These are phyloP conservation scores for Camellia japonica DNA, from an alignment of 148 eudicot genomes.

Conservation along the genomic window DNA sequence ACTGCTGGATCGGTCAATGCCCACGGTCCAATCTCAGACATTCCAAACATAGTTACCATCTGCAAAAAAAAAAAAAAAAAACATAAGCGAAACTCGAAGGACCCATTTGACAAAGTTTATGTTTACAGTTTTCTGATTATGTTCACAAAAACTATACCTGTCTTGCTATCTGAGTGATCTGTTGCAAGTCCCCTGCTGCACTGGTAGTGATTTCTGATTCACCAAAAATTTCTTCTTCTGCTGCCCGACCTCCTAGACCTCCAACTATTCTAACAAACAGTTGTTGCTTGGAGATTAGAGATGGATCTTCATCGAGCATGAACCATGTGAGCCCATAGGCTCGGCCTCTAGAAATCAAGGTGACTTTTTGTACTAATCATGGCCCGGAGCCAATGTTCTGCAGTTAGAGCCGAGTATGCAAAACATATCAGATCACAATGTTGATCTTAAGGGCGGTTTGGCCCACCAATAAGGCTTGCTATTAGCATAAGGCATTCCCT, in stretches of 20 bases:
- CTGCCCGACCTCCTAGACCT: slow-evolving; percentile 81
- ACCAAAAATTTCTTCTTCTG: slow-evolving; percentile 77
- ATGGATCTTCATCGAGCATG: slow-evolving; percentile 62
- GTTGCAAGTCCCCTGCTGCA: slow-evolving; percentile 81
- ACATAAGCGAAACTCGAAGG: not conserved
- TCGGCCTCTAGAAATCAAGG: slow-evolving; percentile 77
- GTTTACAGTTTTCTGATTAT: too few relatives aligned
- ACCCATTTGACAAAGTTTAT: too few relatives aligned
- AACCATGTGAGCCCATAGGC: slow-evolving; percentile 89
- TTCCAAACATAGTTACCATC: slow-evolving; percentile 83
- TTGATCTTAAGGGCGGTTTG: too few relatives aligned
- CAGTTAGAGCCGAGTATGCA: slow-evolving; percentile 8
- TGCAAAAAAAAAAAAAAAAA: slow-evolving; percentile 13
- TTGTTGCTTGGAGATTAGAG: slow-evolving; percentile 59
- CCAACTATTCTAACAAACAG: slow-evolving; percentile 79
- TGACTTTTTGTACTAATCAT: slow-evolving; percentile 85
- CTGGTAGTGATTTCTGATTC: slow-evolving; percentile 81
- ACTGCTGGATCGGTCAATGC: slow-evolving; percentile 60
- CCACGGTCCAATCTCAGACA: slow-evolving; percentile 93
- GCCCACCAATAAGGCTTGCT: too few relatives aligned
- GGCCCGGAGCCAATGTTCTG: slow-evolving; percentile 71
- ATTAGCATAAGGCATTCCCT: too few relatives aligned
- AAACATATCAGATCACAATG: not conserved
- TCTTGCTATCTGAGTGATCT: slow-evolving; percentile 76
- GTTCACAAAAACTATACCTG: slow-evolving; percentile 40